Percentiles rank a stretch among this genome's conserved stretches.
phyloP scores from a whole-genome alignment of 2,329 filamentous ascomycete genomes.

The Akanthomyces dipterigenus region DNA sequence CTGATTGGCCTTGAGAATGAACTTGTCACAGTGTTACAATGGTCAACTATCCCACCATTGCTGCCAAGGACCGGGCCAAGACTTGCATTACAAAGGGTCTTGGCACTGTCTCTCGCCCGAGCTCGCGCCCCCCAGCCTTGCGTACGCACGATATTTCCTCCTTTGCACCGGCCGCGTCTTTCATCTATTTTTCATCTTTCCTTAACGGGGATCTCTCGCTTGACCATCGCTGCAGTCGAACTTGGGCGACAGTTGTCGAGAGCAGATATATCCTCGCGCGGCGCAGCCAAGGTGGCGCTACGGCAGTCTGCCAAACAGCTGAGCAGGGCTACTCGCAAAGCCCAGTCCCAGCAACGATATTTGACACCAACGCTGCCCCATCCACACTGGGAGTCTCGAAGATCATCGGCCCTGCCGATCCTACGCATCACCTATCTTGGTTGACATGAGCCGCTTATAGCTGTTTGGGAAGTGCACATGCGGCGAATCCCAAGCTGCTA shows the following conservation, averaged over 20 bases:
- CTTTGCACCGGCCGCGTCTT: neutral
- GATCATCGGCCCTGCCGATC: constrained; percentile 6
- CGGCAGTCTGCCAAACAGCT: neutral
- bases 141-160: constrained; percentile 3
- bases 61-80: constrained; percentile 7
- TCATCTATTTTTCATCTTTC: neutral
- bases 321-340: neutral
- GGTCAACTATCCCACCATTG: neutral
- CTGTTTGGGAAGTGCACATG: neutral
- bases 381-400: neutral
- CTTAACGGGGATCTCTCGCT: neutral
- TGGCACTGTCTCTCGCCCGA: constrained; percentile 7
- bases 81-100: constrained; percentile 10
- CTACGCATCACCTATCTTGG: neutral
- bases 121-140: constrained; percentile 1
- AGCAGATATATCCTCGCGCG: neutral
- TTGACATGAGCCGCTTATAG: constrained; percentile 7
- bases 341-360: neutral
- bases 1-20: neutral
- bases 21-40: neutral
- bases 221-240: neutral
- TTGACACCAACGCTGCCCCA: constrained; percentile 1
- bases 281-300: too few species aligned
- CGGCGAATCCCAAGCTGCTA: neutral
- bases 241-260: neutral